Conservation (phyloP, 805 yeast genomes). For the Diddensiella transvaalensis region DNA sequence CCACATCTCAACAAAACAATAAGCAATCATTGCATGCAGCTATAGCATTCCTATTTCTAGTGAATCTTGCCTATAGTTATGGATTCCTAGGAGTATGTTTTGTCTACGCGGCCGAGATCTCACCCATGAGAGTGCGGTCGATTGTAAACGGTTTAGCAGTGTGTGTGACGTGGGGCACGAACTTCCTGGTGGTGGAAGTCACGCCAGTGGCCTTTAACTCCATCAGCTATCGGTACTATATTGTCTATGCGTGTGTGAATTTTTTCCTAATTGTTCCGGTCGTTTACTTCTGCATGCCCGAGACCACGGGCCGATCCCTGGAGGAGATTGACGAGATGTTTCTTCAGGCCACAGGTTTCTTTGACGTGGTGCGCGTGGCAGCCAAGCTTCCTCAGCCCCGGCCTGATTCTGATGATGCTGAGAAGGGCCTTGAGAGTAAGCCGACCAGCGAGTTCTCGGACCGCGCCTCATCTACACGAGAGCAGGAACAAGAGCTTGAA, state of each 20-base stretch:
- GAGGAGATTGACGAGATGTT: conserved; percentile 40
- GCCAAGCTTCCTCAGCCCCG: neutral
- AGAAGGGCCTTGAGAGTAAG: neutral
- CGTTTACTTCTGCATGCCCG: conserved; percentile 41
- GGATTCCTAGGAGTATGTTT: conserved; percentile 18
- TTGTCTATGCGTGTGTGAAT: conserved; percentile 14
- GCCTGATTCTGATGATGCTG: neutral
- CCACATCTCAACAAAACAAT: conserved; percentile 18
- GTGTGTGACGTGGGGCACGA: conserved; percentile 54
- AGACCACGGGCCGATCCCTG: conserved; percentile 44
- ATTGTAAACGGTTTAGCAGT: conserved; percentile 40
- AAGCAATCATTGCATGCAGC: conserved; percentile 17
- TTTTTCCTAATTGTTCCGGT: conserved; percentile 35
- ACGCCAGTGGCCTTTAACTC: conserved; percentile 13
- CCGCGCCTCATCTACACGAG: neutral
- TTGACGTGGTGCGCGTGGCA: conserved; percentile 4
- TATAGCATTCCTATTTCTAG: conserved; percentile 17
- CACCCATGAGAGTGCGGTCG: conserved; percentile 45
- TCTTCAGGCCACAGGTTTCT: neutral
- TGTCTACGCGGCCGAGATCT: conserved; percentile 52
- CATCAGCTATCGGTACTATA: conserved; percentile 6
- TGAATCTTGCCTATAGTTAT: conserved; percentile 17
- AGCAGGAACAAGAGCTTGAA: neutral
- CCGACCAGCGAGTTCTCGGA: neutral
- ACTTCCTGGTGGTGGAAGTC: conserved; percentile 58